Base-by-base conservation (phyloP, 352 stramenopile genomes). In the Phytophthora constricta region DNA sequence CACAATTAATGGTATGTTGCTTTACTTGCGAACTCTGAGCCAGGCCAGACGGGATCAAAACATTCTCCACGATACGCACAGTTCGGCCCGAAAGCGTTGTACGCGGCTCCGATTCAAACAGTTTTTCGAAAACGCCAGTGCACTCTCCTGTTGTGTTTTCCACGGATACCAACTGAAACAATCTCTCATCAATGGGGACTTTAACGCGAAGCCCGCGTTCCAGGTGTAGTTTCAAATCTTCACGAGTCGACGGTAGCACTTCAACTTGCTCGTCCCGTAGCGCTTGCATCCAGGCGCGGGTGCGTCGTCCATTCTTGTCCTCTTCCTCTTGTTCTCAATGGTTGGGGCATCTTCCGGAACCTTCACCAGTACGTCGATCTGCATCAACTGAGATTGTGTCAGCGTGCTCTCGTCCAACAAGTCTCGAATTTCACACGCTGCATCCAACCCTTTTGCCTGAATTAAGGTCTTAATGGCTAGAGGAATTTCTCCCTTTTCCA, bases 1-100 rank as follows among this genome's bases (percentile, higher is more conserved):
- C 63, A 71, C n/a, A 66, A 55, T 39, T 65, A 28, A 58, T 65
- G 42, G 57, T 70, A 70, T 27, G 49, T 58, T 1, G 14, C 14
- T 62, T 53, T 9, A 39, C 13, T 58, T 43, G 41, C 42, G 28
- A 22, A 53, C 23, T 65, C 55, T 31, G 22, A 56, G n/a, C 51
- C 60, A 51, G 47, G 37, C 39, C 20, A 5, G 20, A 64, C 3
- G 19, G 62, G 53, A 55, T 69, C 62, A 19, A 69, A 16, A 63
- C 39, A 49, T 1, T 22, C 28, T 48, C 49, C 46, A 69, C 28
- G 10, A 59, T 54, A 2, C 3, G 10, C 37, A 11, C 43, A 58
- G 52, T 63, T 25, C 52, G 52, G 52, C 61, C 27, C 25, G 54
- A 60, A 65, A 56, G 5, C 28, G 2, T 39, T 65, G 52, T 5